Conservation (phyloP, 208 protist species). For the Acanthamoeba healyi region DNA sequence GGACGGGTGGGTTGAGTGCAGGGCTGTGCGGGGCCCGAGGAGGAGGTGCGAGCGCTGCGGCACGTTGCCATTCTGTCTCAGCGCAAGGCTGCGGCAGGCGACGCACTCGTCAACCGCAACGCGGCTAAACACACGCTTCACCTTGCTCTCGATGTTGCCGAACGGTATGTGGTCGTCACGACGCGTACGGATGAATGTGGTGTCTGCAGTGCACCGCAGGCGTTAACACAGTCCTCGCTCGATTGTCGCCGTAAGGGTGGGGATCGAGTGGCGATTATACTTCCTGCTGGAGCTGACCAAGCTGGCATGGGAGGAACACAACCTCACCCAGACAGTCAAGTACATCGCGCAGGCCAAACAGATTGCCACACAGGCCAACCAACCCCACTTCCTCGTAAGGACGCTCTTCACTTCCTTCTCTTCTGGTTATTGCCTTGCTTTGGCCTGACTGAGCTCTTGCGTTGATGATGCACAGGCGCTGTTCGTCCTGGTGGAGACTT, state of each 20-base stretch:
- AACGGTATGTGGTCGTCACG: background rate
- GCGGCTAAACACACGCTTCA: background rate
- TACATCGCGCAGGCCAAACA: constrained; percentile 8
- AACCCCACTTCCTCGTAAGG: background rate
- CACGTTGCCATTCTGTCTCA: background rate
- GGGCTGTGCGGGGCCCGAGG: background rate
- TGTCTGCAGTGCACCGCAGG: too few relatives aligned
- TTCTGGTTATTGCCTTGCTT: background rate
- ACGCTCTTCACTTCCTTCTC: background rate
- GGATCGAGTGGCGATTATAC: constrained; percentile 7
- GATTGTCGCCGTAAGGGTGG: too few relatives aligned
- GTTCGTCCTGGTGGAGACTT: background rate
- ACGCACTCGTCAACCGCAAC: background rate
- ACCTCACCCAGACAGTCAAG: background rate
- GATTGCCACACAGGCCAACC: background rate
- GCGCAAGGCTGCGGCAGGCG: background rate
- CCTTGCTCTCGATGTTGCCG: background rate
- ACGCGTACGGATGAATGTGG: too few relatives aligned
- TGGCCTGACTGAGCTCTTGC: background rate
- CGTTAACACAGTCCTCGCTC: too few relatives aligned
- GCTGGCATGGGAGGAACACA: background rate
- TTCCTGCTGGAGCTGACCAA: constrained; percentile 10
- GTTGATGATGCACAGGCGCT: background rate
- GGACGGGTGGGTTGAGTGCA: too few relatives aligned
- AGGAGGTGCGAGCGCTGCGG: background rate